Percentiles rank a stretch among this genome's conserved stretches.
These are phyloP conservation scores for Erigeron canadensis DNA, from an alignment of 129 eudicot species.

Conservation along the genomic window DNA sequence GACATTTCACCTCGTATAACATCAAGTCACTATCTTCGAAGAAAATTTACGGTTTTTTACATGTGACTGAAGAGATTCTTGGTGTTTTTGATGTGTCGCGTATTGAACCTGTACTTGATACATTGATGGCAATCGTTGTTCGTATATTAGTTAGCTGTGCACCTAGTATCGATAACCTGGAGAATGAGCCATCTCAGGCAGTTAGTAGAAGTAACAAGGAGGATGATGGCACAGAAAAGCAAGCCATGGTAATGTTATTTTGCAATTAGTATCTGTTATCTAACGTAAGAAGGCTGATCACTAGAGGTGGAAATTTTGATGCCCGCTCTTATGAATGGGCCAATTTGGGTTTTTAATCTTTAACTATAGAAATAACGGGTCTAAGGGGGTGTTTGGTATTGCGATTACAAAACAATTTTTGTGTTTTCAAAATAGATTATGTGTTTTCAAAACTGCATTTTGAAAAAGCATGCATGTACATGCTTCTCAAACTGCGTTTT, in stretches of 20 bases:
- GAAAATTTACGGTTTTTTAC: conserved; percentile 75
- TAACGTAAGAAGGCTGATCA: conserved; percentile 6
- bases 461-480: no score
- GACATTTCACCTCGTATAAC: conserved; percentile 52
- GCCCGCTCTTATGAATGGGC: not conserved
- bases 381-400: no score
- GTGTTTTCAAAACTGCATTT: no score
- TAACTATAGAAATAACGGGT: not conserved
- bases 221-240: conserved; percentile 37
- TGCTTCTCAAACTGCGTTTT: no score
- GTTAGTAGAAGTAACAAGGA: conserved; percentile 16
- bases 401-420: no score
- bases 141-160: conserved; percentile 71
- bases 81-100: conserved; percentile 70
- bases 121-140: conserved; percentile 71
- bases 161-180: conserved; percentile 27
- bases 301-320: conserved; percentile 1
- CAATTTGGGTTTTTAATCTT: not conserved
- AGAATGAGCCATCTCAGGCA: not conserved
- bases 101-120: conserved; percentile 63
- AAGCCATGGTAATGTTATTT: conserved; percentile 41
- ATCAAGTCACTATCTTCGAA: conserved; percentile 68
- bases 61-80: conserved; percentile 76
- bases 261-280: not conserved
- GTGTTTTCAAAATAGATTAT: no score